These are phyloP conservation scores for Solanum aculeatissimum DNA, from an alignment of 305 asterid genomes.

Conservation along the genomic window DNA sequence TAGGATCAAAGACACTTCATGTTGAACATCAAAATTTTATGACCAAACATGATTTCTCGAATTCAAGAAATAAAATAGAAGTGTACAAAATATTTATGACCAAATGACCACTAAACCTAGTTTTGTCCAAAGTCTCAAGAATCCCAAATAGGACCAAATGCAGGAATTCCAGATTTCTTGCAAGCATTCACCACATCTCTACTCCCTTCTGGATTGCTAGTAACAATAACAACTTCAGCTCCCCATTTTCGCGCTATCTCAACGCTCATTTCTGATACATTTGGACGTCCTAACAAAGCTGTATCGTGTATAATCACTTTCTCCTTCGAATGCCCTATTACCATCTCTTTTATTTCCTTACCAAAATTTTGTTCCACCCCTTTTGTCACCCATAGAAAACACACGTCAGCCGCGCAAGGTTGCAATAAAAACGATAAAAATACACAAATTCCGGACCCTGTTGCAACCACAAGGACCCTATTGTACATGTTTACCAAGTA, in stretches of 20 bases:
- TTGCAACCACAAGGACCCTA: constrained; percentile 50
- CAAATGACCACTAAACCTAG: too few species aligned
- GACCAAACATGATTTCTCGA: too few species aligned
- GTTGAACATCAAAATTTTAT: too few species aligned
- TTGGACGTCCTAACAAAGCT: constrained; percentile 52
- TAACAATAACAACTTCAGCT: constrained; percentile 65
- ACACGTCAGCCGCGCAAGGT: constrained; percentile 39
- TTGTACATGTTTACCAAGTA: constrained; percentile 50
- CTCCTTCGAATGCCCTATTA: constrained; percentile 37
- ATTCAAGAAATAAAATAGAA: too few species aligned
- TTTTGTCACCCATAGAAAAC: constrained; percentile 60
- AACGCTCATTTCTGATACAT: constrained; percentile 44
- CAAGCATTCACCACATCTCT: constrained; percentile 56
- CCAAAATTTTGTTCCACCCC: constrained; percentile 57
- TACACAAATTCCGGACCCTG: constrained; percentile 65
- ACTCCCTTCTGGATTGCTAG: constrained; percentile 66
- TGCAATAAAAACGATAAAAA: constrained; percentile 52
- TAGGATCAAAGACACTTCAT: too few species aligned
- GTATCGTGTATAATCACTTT: constrained; percentile 55
- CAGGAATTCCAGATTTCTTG: constrained; percentile 49
- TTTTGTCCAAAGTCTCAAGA: constrained; percentile 7
- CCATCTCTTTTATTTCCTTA: constrained; percentile 37
- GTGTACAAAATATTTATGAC: too few species aligned
- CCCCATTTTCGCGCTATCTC: constrained; percentile 38
- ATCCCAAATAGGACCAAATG: constrained; percentile 74